Conservation (phyloP, 148 eudicot genomes). For the Beta vulgaris region DNA sequence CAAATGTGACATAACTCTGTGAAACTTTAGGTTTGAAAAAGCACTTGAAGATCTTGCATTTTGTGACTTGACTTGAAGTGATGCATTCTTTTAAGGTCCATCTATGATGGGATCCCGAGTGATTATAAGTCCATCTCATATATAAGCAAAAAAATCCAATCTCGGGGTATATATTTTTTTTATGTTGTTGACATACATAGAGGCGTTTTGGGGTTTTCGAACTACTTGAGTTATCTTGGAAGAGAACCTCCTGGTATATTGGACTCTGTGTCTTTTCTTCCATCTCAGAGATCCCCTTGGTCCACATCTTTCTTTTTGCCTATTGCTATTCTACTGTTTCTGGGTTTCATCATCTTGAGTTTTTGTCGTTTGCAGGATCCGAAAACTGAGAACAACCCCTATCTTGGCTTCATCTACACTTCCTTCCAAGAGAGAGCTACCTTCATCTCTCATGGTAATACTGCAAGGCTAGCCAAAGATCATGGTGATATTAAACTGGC, state of each 20-base stretch:
- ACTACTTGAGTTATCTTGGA: no score
- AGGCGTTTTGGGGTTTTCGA: no score
- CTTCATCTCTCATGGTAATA: constrained; percentile 49
- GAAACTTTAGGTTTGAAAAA: neutral
- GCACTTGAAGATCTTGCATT: neutral
- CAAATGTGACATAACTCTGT: neutral
- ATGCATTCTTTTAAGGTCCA: no score
- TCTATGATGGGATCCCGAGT: no score
- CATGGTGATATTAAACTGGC: constrained; percentile 43
- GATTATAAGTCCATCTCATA: no score
- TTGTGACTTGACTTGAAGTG: neutral
- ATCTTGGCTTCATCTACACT: constrained; percentile 52
- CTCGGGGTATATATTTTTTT: no score
- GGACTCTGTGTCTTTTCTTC: no score
- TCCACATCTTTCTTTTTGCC: neutral
- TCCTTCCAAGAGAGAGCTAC: constrained; percentile 57
- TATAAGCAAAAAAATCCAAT: no score
- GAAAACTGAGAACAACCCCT: constrained; percentile 42
- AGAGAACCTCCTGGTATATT: no score
- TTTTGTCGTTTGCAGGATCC: constrained; percentile 33
- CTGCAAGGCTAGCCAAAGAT: constrained; percentile 47
- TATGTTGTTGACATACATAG: no score
- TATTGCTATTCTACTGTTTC: neutral
- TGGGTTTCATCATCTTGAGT: neutral
- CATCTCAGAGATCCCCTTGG: no score